These are phyloP conservation scores for Giardia duodenalis DNA, from an alignment of 208 protist species.

Conservation along the genomic window DNA sequence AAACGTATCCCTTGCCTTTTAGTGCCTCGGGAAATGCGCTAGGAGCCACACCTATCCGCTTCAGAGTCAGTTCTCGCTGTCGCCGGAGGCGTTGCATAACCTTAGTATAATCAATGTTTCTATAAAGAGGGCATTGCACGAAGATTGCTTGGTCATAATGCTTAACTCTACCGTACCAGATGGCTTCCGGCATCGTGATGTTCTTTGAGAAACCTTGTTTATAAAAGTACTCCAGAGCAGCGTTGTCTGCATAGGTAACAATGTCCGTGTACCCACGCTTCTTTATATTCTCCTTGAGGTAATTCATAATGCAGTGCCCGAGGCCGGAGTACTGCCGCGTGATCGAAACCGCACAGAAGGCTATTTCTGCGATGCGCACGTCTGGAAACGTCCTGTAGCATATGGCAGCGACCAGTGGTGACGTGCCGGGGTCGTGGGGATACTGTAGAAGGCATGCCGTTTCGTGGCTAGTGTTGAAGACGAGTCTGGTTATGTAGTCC, in stretches of 20 bases:
- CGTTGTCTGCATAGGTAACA: conserved; percentile 23
- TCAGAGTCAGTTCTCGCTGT: conserved; percentile 9
- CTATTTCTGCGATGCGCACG: neutral
- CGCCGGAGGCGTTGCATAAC: neutral
- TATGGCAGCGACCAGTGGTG: conserved; percentile 20
- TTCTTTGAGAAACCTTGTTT: conserved; percentile 26
- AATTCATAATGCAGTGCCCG: conserved; percentile 18
- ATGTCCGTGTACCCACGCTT: conserved; percentile 12
- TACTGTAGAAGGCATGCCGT: neutral
- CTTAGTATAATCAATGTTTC: neutral
- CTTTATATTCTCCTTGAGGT: conserved; percentile 3
- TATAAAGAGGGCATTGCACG: conserved; percentile 7
- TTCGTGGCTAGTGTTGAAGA: conserved; percentile 19
- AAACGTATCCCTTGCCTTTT: neutral
- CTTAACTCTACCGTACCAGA: conserved; percentile 19
- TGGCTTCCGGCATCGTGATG: neutral
- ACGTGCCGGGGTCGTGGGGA: neutral
- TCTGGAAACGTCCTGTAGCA: neutral
- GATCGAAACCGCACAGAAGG: conserved; percentile 1
- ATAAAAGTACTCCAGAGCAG: conserved; percentile 25
- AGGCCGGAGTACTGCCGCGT: neutral
- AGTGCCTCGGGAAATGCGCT: neutral
- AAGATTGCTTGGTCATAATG: conserved; percentile 23
- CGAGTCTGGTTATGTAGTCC: conserved; percentile 31
- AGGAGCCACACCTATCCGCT: neutral